Percentiles rank a stretch among this genome's conserved stretches.
These are phyloP conservation scores for Endocarpon pusillum DNA, from an alignment of 495 filamentous ascomycete species.

Conservation along the genomic window DNA sequence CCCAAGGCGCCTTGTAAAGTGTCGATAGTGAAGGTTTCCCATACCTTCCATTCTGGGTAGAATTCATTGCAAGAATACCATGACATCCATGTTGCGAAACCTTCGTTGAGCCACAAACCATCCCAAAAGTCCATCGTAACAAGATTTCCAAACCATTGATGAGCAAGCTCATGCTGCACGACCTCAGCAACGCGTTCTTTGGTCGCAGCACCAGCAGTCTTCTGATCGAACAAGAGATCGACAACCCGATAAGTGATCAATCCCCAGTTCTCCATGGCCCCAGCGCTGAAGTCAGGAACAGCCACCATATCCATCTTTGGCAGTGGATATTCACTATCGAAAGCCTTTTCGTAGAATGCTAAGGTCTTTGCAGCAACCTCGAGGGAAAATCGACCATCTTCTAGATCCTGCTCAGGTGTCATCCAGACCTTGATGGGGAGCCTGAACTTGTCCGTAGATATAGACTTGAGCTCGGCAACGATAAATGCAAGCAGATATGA, in stretches of 20 bases:
- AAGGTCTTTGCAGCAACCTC: conserved; percentile 52
- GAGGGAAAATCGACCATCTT: conserved; percentile 45
- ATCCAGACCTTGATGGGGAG: conserved; percentile 48
- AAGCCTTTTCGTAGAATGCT: conserved; percentile 65
- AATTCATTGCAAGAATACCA: conserved; percentile 89
- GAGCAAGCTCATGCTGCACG: conserved; percentile 84
- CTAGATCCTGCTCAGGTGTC: conserved; percentile 45
- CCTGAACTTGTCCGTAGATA: conserved; percentile 47
- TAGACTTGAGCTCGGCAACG: conserved; percentile 46
- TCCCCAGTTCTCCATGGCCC: conserved; percentile 81
- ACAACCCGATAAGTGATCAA: conserved; percentile 91
- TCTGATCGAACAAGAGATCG: conserved; percentile 81
- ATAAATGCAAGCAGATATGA: conserved; percentile 55
- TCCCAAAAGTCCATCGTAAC: conserved; percentile 77
- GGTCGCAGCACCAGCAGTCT: conserved; percentile 70
- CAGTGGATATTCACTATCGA: conserved; percentile 86
- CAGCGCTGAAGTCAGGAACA: conserved; percentile 83
- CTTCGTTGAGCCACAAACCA: conserved; percentile 92
- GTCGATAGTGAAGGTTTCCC: conserved; percentile 4
- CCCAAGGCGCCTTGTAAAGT: conserved; percentile 5
- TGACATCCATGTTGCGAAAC: conserved; percentile 95
- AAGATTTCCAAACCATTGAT: conserved; percentile 98
- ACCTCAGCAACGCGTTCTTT: conserved; percentile 89
- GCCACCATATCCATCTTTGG: conserved; percentile 91
- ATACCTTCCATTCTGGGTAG: conserved; percentile 27